Percentiles rank a stretch among this genome's conserved stretches.
These are phyloP conservation scores for Globisporangium solare DNA, from an alignment of 352 stramenopile species.

Conservation along the genomic window DNA sequence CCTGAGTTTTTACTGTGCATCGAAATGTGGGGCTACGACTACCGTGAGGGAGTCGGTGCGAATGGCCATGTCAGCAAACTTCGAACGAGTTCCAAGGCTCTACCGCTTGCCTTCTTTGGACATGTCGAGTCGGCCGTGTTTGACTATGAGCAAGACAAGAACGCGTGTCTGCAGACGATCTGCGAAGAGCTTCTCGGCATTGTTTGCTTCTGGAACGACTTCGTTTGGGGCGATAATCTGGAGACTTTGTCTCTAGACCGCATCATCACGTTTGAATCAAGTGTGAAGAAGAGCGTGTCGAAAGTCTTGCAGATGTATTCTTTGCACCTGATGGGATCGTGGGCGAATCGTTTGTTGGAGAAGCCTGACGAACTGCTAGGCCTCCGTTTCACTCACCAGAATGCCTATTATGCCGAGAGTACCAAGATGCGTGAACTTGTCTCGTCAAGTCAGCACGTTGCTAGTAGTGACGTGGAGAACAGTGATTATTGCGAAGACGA, in stretches of 20 bases:
- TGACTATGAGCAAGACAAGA: constrained; percentile 63
- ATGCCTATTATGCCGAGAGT: constrained; percentile 68
- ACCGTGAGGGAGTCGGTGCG: constrained; percentile 30
- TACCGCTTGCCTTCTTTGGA: constrained; percentile 44
- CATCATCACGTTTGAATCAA: constrained; percentile 52
- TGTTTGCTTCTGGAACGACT: constrained; percentile 75
- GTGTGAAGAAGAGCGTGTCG: constrained; percentile 52
- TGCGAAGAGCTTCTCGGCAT: constrained; percentile 72
- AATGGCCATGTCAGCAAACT: constrained; percentile 18
- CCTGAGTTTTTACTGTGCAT: constrained; percentile 67
- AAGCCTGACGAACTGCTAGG: constrained; percentile 37
- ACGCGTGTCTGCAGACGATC: constrained; percentile 53
- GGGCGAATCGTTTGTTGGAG: constrained; percentile 37
- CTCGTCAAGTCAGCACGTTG: constrained; percentile 6
- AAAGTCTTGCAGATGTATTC: constrained; percentile 62
- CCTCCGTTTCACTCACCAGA: constrained; percentile 64
- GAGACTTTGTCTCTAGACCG: constrained; percentile 37
- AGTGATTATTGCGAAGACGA: constrained; percentile 4
- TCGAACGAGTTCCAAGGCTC: constrained; percentile 3
- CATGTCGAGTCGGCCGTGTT: constrained; percentile 39
- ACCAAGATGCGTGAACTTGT: constrained; percentile 16
- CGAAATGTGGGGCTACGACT: constrained; percentile 75
- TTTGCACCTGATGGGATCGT: constrained; percentile 51
- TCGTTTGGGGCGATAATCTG: constrained; percentile 64
- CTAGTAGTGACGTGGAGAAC: constrained; percentile 7